Base-by-base conservation (phyloP, 2,329 filamentous ascomycete genomes). In the Lecanicillium sp. region DNA sequence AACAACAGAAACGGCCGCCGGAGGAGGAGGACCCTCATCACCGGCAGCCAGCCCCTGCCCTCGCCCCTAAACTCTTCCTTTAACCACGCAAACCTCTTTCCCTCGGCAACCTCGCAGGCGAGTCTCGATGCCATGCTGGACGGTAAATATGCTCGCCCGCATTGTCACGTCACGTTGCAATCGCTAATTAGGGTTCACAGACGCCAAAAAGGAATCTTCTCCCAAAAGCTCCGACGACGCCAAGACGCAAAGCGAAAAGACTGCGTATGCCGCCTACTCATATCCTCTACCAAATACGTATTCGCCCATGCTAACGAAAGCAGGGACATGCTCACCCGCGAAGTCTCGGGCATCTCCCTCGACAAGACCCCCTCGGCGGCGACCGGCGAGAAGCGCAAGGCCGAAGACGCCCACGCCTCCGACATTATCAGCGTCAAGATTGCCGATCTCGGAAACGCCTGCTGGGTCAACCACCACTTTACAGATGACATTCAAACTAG, bases 401-500 rank as follows among this genome's bases (percentile, higher is more conserved):
- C 73, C 54, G 80, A 83, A 56, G 78, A 87, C 54, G 70, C 69
- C 50, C 63, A 73, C 61, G 60, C 68, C 57, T 60, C 73, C 56
- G 87, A 90, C 54, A 86, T 90, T 55, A 97, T 98, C 59, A 96
- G 91, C 27, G 93, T 98, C 66, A 98, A 98, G 73, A 98, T 98
- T 71, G 93, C 93, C 35, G 93, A 98, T 73, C 74, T 98, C 48
- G 93, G 93, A 51, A 98, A 98, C 65, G 93, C 93, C 17, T 98
- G 93, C 72, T 98, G 93, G 93, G 90, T 95, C 23, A 90, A 90
- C 55, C 93, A 98, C 64, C 93, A 98, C 68, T 98, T 98, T 69
- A 98, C 93, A 62, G 96, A 98, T 64, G 93, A 98, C 65, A 98
- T 98, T 60, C 93, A 98, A 66, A 98, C 93, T 8, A 79, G 93